A percentile compares a stretch with the other conserved stretches of the same genome.
Evolutionary conservation across 2,329 filamentous ascomycete species (phyloP).

Genomic region (Graphium sp.): DNA sequence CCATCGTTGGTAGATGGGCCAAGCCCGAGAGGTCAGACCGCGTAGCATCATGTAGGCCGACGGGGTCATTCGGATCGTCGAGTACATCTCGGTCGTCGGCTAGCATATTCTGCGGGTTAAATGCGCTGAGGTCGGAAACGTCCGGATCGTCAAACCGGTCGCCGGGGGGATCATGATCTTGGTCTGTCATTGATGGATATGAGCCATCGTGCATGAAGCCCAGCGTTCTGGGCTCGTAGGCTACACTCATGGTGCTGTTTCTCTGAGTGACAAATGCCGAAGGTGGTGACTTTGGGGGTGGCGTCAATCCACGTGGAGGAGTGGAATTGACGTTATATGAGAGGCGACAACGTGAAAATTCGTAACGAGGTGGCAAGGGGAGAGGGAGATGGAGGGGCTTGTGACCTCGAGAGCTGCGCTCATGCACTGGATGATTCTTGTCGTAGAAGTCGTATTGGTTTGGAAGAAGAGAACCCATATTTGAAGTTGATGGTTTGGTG

Average conservation of each 20-base stretch:
- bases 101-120: slow-evolving; percentile 20
- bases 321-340: too few relatives aligned
- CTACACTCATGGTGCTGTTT: slow-evolving; percentile 34
- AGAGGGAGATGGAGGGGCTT: too few relatives aligned
- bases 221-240: slow-evolving; percentile 30
- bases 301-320: too few relatives aligned
- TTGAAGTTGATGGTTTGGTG: too few relatives aligned
- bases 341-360: too few relatives aligned
- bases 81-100: slow-evolving; percentile 19
- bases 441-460: too few relatives aligned
- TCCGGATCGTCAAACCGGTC: slow-evolving; percentile 24
- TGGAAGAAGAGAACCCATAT: too few relatives aligned
- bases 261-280: slow-evolving; percentile 2
- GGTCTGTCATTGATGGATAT: slow-evolving; percentile 24
- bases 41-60: slow-evolving; percentile 17
- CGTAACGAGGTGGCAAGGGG: too few relatives aligned
- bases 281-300: too few relatives aligned
- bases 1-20: too few relatives aligned
- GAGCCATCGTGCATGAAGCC: slow-evolving; percentile 30
- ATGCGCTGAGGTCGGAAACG: slow-evolving; percentile 24
- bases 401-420: too few relatives aligned
- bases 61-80: slow-evolving; percentile 19
- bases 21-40: slow-evolving; percentile 22
- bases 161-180: slow-evolving; percentile 15
- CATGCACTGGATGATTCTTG: too few relatives aligned